A percentile compares a stretch with the other conserved stretches of the same genome.
phyloP scores from a whole-genome alignment of 192 early-diverging fungal species.

The Linnemannia exigua region DNA sequence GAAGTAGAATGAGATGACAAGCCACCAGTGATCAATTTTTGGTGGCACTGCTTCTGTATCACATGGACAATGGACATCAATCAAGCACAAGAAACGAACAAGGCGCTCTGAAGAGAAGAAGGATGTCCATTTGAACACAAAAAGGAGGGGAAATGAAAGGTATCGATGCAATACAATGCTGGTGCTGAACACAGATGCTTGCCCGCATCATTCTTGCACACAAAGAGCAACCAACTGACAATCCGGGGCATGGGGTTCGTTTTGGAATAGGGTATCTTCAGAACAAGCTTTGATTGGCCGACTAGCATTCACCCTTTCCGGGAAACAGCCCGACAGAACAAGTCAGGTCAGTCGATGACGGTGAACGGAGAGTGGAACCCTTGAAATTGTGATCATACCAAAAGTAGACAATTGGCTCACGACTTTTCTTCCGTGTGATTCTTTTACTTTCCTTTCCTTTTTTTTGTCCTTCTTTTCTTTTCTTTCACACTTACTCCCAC shows the following conservation, averaged over 20 bases:
- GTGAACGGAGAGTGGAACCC: neutral
- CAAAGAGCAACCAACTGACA: neutral
- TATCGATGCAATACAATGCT: too few relatives aligned
- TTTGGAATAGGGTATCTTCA: neutral
- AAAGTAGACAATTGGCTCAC: neutral
- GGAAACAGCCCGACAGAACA: neutral
- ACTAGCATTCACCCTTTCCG: neutral
- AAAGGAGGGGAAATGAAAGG: too few relatives aligned
- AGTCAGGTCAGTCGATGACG: neutral
- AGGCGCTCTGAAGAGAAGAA: too few relatives aligned
- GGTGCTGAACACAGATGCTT: neutral
- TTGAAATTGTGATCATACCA: neutral
- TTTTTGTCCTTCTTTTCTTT: neutral
- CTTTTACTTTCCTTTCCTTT: too few relatives aligned
- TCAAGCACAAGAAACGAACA: too few relatives aligned
- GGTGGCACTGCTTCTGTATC: constrained; percentile 6
- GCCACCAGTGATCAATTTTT: neutral
- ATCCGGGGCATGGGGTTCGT: neutral
- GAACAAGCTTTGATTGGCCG: neutral
- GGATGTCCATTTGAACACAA: too few relatives aligned
- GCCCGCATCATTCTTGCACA: neutral
- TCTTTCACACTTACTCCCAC: neutral
- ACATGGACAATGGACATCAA: too few relatives aligned
- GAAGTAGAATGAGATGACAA: neutral
- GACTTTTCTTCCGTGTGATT: constrained; percentile 1